These are phyloP conservation scores for Suillus paluster DNA, from an alignment of 768 basidiomycete species.

Conservation along the genomic window DNA sequence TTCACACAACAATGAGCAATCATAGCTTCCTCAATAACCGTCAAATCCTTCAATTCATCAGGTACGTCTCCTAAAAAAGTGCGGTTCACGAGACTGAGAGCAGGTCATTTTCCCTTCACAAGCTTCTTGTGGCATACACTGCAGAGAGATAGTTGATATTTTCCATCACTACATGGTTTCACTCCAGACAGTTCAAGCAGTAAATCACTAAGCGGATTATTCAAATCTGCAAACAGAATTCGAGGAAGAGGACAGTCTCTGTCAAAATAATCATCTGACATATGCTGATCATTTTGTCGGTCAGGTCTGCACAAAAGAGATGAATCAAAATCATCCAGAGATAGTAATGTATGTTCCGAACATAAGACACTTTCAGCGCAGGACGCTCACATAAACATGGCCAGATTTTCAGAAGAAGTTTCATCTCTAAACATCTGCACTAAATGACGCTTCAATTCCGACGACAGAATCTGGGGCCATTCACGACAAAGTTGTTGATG, in stretches of 20 bases:
- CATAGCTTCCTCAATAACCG: too few relatives aligned
- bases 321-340: background rate
- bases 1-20: too few relatives aligned
- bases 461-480: too few relatives aligned
- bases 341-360: rapidly evolving
- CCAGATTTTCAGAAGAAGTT: too few relatives aligned
- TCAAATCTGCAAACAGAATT: background rate
- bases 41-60: too few relatives aligned
- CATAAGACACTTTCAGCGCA: too few relatives aligned
- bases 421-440: too few relatives aligned
- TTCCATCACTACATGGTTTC: background rate
- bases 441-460: too few relatives aligned
- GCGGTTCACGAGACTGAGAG: constrained; percentile 27
- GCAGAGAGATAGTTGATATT: background rate
- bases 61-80: too few relatives aligned
- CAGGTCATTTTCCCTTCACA: background rate
- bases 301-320: background rate
- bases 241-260: background rate
- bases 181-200: background rate
- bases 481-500: too few relatives aligned
- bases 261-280: background rate
- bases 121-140: background rate
- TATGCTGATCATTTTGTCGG: background rate
- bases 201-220: background rate
- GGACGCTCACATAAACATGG: too few relatives aligned